Base-by-base conservation (phyloP, 371 early-diverging fungal genomes). In the Entomophthora muscae region DNA sequence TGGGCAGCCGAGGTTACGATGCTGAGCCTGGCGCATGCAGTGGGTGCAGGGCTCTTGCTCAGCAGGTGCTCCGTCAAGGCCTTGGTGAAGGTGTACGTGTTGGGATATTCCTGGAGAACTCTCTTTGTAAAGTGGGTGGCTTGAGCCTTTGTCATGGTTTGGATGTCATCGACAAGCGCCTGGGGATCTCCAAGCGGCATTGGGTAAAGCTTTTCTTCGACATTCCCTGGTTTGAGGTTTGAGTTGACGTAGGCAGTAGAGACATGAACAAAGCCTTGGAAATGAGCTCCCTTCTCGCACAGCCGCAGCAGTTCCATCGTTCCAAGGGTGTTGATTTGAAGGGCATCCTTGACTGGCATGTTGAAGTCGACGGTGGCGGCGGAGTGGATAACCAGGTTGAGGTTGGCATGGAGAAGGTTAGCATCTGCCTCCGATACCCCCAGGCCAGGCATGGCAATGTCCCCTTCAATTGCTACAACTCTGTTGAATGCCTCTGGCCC, bases 281-380 rank as follows among this genome's bases (percentile, higher is more conserved):
- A 66, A 5, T 73, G 65, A 32, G 70, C 71, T 62, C 75, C 74
- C 30, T 78, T 72, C 33, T 76, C 75, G 0, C 78, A 78, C 17
- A 82, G 58, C 12, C 76, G 73, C n/a, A 77, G 66, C 7, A 79
- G 66, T 23, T 76, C 73, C 32, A 75, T 61, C 0, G 81, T 78
- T 0, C 83, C 83, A 5, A 72, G 65, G 0, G 77, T 75, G 58
- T 82, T 82, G 54, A 72, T 68, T 76, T 79, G 61, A 52, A 57
- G 29, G 27, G 26, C 52, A 12, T 70, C 63, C 65, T 78, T 76
- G 27, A 80, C 58, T 7, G 72, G 69, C 53, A 78, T 79, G 57
- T 75, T 76, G 52, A 78, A 77, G 61, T 79, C 79, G 24, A 78
- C 72, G 24, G 71, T 75, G 22, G 75, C 83, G 31, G 78, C 80